These are phyloP conservation scores for Persicaria maculosa DNA, from an alignment of 148 eudicot genomes.

Conservation along the genomic window DNA sequence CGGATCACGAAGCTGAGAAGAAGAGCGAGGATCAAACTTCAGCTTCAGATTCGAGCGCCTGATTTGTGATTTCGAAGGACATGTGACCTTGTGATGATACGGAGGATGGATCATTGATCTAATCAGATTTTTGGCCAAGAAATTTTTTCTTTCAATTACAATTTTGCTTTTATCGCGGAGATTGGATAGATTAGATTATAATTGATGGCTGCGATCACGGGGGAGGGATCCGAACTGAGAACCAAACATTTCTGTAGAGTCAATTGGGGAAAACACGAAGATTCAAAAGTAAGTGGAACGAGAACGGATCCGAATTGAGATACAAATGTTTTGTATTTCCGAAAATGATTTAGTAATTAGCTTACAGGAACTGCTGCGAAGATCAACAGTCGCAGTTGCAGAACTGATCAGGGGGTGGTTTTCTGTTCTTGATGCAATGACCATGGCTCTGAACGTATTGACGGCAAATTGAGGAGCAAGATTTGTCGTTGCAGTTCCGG, in stretches of 20 bases:
- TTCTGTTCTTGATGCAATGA: conserved; percentile 9
- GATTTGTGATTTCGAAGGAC: neutral
- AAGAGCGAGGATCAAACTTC: neutral
- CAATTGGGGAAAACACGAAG: neutral
- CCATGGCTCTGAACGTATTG: conserved; percentile 7
- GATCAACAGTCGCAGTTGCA: conserved; percentile 12
- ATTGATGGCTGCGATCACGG: neutral
- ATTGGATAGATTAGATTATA: neutral
- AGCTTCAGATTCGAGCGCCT: conserved; percentile 13
- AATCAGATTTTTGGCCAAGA: neutral
- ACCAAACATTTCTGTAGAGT: neutral
- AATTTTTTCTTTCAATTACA: neutral
- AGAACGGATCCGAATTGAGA: neutral
- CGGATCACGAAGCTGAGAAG: too few species aligned
- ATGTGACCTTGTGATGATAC: too few species aligned
- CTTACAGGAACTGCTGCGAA: neutral
- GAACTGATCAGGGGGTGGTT: conserved; percentile 9
- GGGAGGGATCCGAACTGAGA: neutral
- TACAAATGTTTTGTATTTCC: neutral
- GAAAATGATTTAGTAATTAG: neutral
- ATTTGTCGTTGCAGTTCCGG: neutral
- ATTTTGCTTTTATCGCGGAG: neutral
- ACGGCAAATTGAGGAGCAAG: neutral
- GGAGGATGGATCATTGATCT: neutral
- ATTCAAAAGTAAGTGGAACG: neutral